phyloP scores from a whole-genome alignment of 306 rosid genomes.

The Quercus glauca region DNA sequence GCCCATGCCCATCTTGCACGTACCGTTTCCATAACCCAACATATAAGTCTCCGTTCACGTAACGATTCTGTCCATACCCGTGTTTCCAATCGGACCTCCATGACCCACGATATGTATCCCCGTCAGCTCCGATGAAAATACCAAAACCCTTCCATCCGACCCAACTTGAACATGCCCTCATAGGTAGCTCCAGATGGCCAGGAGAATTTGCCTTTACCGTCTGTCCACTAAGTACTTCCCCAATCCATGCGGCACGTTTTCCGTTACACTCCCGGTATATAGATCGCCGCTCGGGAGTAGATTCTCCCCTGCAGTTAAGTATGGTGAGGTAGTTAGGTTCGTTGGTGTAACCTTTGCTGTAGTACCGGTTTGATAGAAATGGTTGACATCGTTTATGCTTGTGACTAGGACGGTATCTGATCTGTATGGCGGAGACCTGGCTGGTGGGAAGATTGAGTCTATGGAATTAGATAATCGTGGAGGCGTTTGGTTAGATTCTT shows the following conservation, averaged over 20 bases:
- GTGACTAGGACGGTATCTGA: too few species aligned
- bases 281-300: conserved; percentile 35
- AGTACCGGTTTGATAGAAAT: too few species aligned
- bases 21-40: conserved; percentile 43
- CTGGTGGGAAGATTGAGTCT: too few species aligned
- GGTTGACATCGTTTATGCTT: too few species aligned
- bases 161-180: conserved; percentile 43
- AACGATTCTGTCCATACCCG: conserved; percentile 35
- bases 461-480: too few species aligned
- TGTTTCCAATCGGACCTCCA: conserved; percentile 42
- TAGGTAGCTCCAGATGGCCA: conserved; percentile 43
- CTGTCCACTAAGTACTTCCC: conserved; percentile 45
- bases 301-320: not conserved
- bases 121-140: conserved; percentile 32
- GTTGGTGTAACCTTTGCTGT: too few species aligned
- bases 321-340: too few species aligned
- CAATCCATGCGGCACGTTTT: conserved; percentile 31
- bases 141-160: conserved; percentile 35
- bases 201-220: conserved; percentile 25
- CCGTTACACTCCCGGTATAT: conserved; percentile 31
- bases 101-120: conserved; percentile 24
- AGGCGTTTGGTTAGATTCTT: too few species aligned
- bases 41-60: conserved; percentile 41
- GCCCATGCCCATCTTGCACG: conserved; percentile 43
- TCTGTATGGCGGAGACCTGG: too few species aligned